These are phyloP conservation scores for Suillus decipiens DNA, from an alignment of 768 basidiomycete genomes.

Conservation along the genomic window DNA sequence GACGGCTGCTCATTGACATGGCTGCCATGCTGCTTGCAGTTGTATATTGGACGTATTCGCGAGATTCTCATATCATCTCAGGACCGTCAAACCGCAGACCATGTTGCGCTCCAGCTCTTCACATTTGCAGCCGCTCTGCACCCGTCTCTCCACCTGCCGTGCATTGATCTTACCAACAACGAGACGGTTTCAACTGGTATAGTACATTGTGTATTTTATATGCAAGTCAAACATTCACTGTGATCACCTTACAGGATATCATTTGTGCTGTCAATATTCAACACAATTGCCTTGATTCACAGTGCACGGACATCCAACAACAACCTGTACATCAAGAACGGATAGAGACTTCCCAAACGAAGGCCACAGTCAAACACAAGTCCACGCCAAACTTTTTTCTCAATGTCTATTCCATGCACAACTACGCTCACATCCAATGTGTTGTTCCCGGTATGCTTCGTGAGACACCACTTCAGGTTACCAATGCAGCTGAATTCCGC, in stretches of 20 bases:
- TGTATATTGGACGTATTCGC: no score
- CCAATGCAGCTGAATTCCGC: neutral
- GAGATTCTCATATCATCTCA: no score
- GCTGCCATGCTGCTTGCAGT: no score
- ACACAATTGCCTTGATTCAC: constrained; percentile 18
- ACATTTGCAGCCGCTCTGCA: no score
- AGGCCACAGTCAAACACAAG: constrained; percentile 10
- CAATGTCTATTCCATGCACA: constrained; percentile 14
- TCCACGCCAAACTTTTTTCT: constrained; percentile 11
- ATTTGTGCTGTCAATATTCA: constrained; percentile 25
- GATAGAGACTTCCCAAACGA: constrained; percentile 12
- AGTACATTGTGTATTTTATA: no score
- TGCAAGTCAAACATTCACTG: no score
- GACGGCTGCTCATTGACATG: no score
- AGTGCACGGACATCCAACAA: neutral
- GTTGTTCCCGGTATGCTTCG: neutral
- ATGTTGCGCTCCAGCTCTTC: no score
- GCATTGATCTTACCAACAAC: neutral
- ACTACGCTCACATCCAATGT: constrained; percentile 4
- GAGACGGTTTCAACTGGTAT: no score
- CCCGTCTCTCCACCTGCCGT: no score
- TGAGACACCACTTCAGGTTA: neutral
- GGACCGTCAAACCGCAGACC: no score
- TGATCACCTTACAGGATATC: constrained; percentile 14
- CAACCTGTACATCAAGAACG: constrained; percentile 13